Base-by-base conservation (phyloP, 768 basidiomycete genomes). In the Sutorius australiensis region DNA sequence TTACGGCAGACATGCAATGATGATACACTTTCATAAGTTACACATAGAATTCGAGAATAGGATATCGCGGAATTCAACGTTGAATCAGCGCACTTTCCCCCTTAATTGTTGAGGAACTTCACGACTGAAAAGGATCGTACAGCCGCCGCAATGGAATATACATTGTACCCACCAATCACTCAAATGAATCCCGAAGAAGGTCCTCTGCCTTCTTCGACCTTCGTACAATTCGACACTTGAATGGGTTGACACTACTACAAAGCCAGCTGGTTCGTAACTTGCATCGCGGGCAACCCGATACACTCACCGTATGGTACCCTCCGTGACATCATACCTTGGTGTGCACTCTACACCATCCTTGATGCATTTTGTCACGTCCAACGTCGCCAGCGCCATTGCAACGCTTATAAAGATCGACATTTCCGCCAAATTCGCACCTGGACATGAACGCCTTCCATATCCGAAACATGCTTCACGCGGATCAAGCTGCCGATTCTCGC, bases 391-490 rank as follows among this genome's bases (percentile, higher is more conserved):
- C 16, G 48, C 19, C 50, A 33, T 54, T 5, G 45, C 46, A 12
- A 48, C 42, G 6, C 6, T 13, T 6, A 43, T 60, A 40, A 55
- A 58, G 8, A 56, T 46, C 1, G 49, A 44, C 8, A 32, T 8
- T 2, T 59, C 51, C 0, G 44, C 61, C 9, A 63, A 30, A 10
- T 50, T 51, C 3, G 11, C 28, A 40, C 63, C 55, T 0, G 53
- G 55, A 45, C 58, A 56, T 21, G 6, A 45, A 16, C 56, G 53
- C 24, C 56, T 54, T 33, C 52, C 62, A 33, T 27, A 63, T 12
- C 62, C 55, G 38, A 63, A 64, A 51, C 57, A 61, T 2, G 14
- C 51, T 3, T 55, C 48, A 5, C 53, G 40, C 1, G 55, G 51
- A 13, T 62, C 56, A 1, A 37, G 52, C 5, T 65, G 47, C 6